phyloP scores from a whole-genome alignment of 106 monocot genomes.

The Chionographis japonica region DNA sequence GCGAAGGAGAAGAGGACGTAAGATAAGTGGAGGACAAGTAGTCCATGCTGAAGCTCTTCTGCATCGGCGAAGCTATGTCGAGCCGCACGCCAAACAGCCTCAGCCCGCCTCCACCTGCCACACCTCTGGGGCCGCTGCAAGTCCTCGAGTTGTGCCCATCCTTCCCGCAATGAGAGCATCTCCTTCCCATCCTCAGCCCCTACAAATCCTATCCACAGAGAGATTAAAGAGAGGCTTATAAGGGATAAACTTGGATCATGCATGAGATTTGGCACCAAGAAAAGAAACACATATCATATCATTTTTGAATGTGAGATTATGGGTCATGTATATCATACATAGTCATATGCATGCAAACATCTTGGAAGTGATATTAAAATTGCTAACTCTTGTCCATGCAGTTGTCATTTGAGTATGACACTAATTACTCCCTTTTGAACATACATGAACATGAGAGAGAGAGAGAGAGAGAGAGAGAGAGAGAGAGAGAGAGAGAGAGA shows the following conservation, averaged over 20 bases:
- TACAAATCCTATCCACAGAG: neutral
- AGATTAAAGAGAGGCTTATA: neutral
- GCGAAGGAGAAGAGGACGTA: conserved; percentile 3
- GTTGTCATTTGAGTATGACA: too few relatives aligned
- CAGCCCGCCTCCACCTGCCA: conserved; percentile 4
- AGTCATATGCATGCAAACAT: too few relatives aligned
- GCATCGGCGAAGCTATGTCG: conserved; percentile 12
- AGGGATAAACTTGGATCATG: neutral
- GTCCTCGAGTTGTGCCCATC: conserved; percentile 35
- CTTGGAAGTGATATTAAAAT: too few relatives aligned
- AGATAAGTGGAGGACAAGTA: conserved; percentile 12
- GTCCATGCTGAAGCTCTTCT: conserved; percentile 32
- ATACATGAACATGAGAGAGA: too few relatives aligned
- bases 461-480: too few relatives aligned
- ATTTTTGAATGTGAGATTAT: too few relatives aligned
- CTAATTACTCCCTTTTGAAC: too few relatives aligned
- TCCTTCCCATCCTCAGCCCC: conserved; percentile 22
- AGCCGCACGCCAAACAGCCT: conserved; percentile 28
- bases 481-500: too few relatives aligned
- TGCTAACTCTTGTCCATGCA: too few relatives aligned
- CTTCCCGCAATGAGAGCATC: conserved; percentile 34
- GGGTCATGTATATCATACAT: too few relatives aligned
- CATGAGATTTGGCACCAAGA: neutral
- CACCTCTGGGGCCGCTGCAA: conserved; percentile 5
- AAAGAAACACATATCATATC: neutral